Conservation (phyloP, 768 basidiomycete genomes). For the Exidia glandulosa region DNA sequence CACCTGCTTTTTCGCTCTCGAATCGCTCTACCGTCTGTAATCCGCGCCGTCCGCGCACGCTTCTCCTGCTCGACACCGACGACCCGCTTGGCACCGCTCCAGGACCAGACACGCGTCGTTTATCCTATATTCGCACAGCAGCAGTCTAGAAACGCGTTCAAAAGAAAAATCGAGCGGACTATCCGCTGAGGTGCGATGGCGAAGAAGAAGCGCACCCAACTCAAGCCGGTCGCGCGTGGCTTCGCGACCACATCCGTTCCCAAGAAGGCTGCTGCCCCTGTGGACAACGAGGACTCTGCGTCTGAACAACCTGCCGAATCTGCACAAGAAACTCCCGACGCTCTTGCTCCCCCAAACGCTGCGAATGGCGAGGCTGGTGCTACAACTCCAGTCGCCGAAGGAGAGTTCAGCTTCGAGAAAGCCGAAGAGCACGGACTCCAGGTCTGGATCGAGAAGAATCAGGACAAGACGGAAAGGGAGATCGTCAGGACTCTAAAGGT, state of each 20-base stretch:
- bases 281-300: slow-evolving; percentile 1
- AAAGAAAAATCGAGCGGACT: neutral
- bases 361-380: slow-evolving; percentile 17
- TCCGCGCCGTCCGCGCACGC: neutral
- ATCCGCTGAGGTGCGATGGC: slow-evolving; percentile 33
- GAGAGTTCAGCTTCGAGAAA: neutral
- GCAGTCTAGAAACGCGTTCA: neutral
- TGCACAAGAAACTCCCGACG: neutral
- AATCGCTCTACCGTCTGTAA: neutral
- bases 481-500: slow-evolving; percentile 64
- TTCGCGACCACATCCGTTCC: slow-evolving; percentile 77
- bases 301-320: neutral
- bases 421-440: slow-evolving; percentile 41
- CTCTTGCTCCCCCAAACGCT: slow-evolving; percentile 1
- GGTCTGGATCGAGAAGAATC: slow-evolving; percentile 63
- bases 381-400: slow-evolving; percentile 23
- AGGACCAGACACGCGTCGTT: neutral
- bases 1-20: neutral
- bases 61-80: neutral
- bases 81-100: neutral
- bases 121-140: neutral
- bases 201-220: slow-evolving; percentile 78
- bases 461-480: slow-evolving; percentile 85
- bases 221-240: slow-evolving; percentile 63
- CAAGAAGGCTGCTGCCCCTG: slow-evolving; percentile 42